Evolutionary conservation across 768 basidiomycete genomes (phyloP).

Genomic region (Dictyophora rubrovolvata): DNA sequence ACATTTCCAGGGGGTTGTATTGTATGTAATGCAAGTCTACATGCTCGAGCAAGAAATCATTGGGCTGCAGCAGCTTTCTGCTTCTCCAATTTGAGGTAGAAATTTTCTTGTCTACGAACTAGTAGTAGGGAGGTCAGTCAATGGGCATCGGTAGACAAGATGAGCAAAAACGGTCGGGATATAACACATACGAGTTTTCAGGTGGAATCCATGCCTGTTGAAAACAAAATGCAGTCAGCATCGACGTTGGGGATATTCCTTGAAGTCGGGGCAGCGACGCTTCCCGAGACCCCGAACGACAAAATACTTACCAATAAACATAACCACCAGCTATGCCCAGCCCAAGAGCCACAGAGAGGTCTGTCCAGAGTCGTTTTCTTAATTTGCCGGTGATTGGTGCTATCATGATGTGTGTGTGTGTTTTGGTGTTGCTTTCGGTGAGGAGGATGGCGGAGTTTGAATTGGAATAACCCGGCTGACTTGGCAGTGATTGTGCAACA

Average conservation of each 20-base stretch:
- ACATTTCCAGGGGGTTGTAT: background rate
- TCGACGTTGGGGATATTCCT: background rate
- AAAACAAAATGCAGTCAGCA: conserved; percentile 6
- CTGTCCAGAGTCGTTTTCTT: conserved; percentile 87
- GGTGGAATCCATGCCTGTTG: conserved; percentile 71
- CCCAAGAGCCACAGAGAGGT: conserved; percentile 64
- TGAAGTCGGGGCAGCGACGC: too few species aligned
- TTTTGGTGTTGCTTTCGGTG: background rate
- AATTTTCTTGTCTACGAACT: conserved; percentile 81
- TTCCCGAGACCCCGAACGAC: conserved; percentile 13
- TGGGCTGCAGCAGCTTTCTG: conserved; percentile 13
- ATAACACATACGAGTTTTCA: conserved; percentile 55
- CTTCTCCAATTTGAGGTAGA: conserved; percentile 74
- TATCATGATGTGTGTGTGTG: conserved; percentile 46
- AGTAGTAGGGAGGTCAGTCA: conserved; percentile 6
- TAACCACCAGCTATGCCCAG: conserved; percentile 69
- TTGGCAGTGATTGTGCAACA: too few species aligned
- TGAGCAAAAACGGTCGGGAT: background rate
- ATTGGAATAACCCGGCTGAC: background rate
- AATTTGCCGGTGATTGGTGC: conserved; percentile 90
- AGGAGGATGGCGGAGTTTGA: background rate
- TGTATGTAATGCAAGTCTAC: background rate
- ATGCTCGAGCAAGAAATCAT: background rate
- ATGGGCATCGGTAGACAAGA: background rate
- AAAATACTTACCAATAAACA: conserved; percentile 64